Base-by-base conservation (phyloP, 2,329 filamentous ascomycete species). In the Paecilomyces fulvus region DNA sequence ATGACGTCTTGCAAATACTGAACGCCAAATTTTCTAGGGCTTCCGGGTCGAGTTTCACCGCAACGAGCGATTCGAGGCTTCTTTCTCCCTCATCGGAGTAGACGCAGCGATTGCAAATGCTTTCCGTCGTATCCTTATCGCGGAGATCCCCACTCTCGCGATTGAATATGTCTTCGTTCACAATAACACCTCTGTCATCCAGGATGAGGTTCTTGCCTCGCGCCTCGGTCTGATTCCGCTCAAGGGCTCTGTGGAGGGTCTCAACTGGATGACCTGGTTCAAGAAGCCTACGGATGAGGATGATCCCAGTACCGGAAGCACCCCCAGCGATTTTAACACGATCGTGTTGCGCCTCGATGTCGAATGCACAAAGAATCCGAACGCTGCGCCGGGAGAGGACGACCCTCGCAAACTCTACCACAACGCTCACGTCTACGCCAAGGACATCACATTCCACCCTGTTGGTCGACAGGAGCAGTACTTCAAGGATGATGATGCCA, bases 131-230 rank as follows among this genome's bases (percentile, higher is more conserved):
- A 97, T 97, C 66, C 82, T 97, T 67, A 88, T 99, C 73, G 83
- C 92, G 64, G 95, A 99, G 78, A 89, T 99, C 54, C 91, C 92
- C 17, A 94, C 91, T 1, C 82, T 99, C 50, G 94, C 95, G 63
- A 92, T 99, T 67, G 94, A 99, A 79, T 87, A 85, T 60, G 90
- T 95, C 70, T 99, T 88, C 76, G 86, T 97, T 61, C 83, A 90
- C 71, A 95, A 96, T 79, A 99, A 99, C 79, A 97, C 92, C 53
- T 96, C 90, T 4, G 91, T 99, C 33, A 94, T 99, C 67, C 92
- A 97, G 73, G 94, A 99, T 70, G 94, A 99, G 78, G 92, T 99
- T 3, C 85, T 99, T 53, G 87, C 92, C 14, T 89, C 94, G 72
- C 83, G 94, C 49, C 80, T 99, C 30, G 94, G 94, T 58, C 83